Evolutionary conservation across 2,329 filamentous ascomycete genomes (phyloP).

Genomic region (Alternaria longipes): DNA sequence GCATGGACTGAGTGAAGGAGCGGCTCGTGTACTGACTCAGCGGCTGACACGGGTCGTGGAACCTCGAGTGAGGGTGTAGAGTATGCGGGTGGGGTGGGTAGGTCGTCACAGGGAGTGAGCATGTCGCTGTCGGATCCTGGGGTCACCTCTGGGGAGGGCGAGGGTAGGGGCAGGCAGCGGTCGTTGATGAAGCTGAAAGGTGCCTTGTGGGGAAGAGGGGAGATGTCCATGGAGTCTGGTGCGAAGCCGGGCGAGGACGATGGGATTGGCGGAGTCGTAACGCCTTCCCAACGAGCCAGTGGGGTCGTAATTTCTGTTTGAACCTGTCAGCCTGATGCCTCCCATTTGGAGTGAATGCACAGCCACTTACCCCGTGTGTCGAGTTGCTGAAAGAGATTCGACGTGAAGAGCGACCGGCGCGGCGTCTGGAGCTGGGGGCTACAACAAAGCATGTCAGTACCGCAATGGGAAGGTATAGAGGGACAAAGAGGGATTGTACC

Average conservation of each 20-base stretch:
- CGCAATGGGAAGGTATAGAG: constrained; percentile 37
- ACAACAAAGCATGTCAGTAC: constrained; percentile 54
- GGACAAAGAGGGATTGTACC: constrained; percentile 63
- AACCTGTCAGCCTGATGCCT: constrained; percentile 38
- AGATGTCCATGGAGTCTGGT: constrained; percentile 89
- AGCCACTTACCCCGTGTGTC: constrained; percentile 67
- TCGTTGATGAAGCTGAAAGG: constrained; percentile 69
- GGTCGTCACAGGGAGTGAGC: constrained; percentile 50
- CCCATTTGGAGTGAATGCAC: constrained; percentile 20
- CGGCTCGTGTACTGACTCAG: constrained; percentile 44
- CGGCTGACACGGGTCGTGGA: constrained; percentile 47
- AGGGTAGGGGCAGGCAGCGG: constrained; percentile 73
- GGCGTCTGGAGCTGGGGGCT: constrained; percentile 86
- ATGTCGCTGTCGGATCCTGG: constrained; percentile 56
- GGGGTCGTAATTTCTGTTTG: constrained; percentile 56
- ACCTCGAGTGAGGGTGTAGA: constrained; percentile 41
- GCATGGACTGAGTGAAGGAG: constrained; percentile 7
- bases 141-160: constrained; percentile 71
- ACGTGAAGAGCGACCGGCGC: constrained; percentile 83
- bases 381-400: constrained; percentile 69
- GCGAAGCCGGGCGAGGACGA: constrained; percentile 80
- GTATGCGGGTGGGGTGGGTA: constrained; percentile 38
- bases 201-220: constrained; percentile 84
- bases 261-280: constrained; percentile 84
- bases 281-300: constrained; percentile 65